Percentiles rank a stretch among this genome's conserved stretches.
Evolutionary conservation across 2,329 filamentous ascomycete species (phyloP).

Genomic region (Fusarium phyllophilum): DNA sequence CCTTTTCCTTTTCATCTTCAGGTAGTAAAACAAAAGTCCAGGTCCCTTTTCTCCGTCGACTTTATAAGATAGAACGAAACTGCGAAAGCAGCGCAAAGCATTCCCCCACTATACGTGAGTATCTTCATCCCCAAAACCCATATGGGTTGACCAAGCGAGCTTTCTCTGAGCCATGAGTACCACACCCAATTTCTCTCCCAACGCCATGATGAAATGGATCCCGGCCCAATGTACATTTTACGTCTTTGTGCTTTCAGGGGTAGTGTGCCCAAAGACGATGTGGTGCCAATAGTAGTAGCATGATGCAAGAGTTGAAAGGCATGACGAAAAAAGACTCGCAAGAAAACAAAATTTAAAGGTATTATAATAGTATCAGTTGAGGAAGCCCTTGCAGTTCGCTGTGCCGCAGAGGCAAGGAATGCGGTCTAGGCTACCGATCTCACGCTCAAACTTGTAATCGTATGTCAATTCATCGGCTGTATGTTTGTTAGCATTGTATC

Average conservation of each 20-base stretch:
- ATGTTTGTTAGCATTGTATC: conserved; percentile 30
- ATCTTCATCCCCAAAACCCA: neutral
- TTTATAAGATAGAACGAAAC: conserved; percentile 3
- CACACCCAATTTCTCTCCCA: conserved; percentile 13
- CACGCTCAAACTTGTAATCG: conserved; percentile 99
- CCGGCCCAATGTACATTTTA: conserved; percentile 33
- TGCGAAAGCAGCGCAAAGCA: conserved; percentile 4
- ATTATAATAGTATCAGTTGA: conserved; percentile 73
- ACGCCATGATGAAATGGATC: conserved; percentile 38
- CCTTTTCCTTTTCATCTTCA: conserved; percentile 13
- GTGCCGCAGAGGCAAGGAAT: conserved; percentile 98
- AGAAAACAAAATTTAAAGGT: conserved; percentile 23
- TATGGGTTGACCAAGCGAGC: conserved; percentile 18
- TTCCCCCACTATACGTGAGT: neutral
- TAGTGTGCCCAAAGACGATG: conserved; percentile 3
- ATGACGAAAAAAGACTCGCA: neutral
- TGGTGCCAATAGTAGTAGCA: neutral
- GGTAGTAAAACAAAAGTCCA: conserved; percentile 17
- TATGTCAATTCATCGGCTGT: conserved; percentile 98
- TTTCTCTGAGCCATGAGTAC: conserved; percentile 9
- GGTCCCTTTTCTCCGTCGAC: conserved; percentile 4
- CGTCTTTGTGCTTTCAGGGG: conserved; percentile 3
- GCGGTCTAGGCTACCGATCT: conserved; percentile 92
- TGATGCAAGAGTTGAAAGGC: conserved; percentile 6
- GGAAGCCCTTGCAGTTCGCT: conserved; percentile 96